A percentile compares a stretch with the other conserved stretches of the same genome.
Conservation (phyloP, 2,329 filamentous ascomycete genomes). For the Epichloe glyceriae region DNA sequence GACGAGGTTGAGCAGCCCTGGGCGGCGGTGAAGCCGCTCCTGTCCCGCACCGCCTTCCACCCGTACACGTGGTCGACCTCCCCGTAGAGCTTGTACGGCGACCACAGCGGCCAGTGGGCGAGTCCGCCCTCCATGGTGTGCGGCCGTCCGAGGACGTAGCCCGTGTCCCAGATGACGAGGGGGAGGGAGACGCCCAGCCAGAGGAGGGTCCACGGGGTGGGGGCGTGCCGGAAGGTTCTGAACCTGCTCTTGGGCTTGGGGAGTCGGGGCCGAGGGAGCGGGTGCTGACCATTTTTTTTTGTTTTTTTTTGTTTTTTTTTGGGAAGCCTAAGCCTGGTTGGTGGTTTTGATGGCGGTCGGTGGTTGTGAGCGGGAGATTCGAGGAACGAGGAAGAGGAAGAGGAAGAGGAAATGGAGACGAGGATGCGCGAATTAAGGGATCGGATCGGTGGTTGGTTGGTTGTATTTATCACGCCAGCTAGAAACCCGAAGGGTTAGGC, state of each 20-base stretch:
- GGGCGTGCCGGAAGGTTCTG: constrained; percentile 28
- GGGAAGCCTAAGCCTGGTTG: no score
- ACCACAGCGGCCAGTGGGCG: constrained; percentile 60
- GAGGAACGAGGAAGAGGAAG: no score
- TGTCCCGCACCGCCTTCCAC: constrained; percentile 52
- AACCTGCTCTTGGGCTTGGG: no score
- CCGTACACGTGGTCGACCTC: constrained; percentile 73
- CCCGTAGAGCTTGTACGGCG: constrained; percentile 70
- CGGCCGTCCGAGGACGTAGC: constrained; percentile 69
- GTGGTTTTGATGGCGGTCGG: neutral
- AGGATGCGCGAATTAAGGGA: no score
- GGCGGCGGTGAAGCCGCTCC: constrained; percentile 65
- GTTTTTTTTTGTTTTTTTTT: no score
- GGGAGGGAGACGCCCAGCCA: constrained; percentile 69
- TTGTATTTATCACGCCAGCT: no score
- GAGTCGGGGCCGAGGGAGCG: no score
- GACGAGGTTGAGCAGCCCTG: constrained; percentile 56
- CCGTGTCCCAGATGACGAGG: constrained; percentile 68
- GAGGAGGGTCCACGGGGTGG: constrained; percentile 35
- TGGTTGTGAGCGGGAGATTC: no score
- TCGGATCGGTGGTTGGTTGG: no score
- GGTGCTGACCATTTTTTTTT: constrained; percentile 23
- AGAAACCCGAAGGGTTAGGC: no score
- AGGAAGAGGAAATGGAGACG: no score
- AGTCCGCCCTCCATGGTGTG: constrained; percentile 68